A percentile compares a stretch with the other conserved stretches of the same genome.
Conservation (phyloP, 2,329 filamentous ascomycete genomes). For the Sclerotinia sclerotiorum region DNA sequence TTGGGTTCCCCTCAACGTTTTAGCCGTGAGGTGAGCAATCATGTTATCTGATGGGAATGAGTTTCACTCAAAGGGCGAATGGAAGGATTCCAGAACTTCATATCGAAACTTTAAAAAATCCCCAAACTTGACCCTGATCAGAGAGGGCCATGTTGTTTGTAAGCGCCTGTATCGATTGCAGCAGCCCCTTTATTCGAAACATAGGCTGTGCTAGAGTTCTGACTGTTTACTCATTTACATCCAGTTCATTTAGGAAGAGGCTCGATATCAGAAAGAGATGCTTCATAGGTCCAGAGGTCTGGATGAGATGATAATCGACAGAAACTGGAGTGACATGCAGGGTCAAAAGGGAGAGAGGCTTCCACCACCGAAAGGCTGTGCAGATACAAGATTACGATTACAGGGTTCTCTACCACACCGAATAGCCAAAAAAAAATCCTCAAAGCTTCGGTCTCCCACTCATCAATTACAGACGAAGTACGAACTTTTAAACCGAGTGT, state of each 20-base stretch:
- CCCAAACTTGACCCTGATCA: too few relatives aligned
- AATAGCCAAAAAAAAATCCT: background rate
- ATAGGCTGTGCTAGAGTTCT: background rate
- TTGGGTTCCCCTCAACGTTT: background rate
- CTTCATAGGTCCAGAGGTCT: background rate
- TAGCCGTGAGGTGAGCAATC: background rate
- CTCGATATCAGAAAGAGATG: background rate
- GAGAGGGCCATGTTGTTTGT: background rate
- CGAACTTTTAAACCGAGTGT: background rate
- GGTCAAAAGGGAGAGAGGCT: background rate
- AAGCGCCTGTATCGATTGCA: background rate
- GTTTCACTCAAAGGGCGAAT: background rate
- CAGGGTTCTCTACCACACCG: background rate
- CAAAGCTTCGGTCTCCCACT: background rate
- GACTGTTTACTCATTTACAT: too few relatives aligned
- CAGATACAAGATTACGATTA: constrained; percentile 20
- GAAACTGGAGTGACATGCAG: background rate
- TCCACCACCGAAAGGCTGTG: constrained; percentile 18
- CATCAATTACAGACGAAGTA: background rate
- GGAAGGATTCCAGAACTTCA: constrained; percentile 2
- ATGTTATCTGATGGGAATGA: background rate
- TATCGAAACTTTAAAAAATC: background rate
- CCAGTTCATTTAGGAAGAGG: background rate
- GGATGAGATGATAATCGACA: constrained; percentile 1
- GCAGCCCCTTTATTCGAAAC: background rate